Evolutionary conservation across 805 yeast species (phyloP).

Genomic region (Clavispora phyllophila): DNA sequence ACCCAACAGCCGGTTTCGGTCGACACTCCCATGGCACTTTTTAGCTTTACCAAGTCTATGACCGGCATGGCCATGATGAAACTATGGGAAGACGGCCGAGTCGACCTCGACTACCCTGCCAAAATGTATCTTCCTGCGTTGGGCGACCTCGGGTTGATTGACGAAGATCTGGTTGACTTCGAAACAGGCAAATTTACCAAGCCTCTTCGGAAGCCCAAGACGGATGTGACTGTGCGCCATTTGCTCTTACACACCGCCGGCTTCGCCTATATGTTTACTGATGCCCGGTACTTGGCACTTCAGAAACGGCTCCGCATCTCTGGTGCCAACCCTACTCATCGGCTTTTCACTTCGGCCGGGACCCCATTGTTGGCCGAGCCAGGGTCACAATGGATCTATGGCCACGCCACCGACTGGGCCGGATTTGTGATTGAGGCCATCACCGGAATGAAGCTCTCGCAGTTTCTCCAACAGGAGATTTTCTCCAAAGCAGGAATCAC

Average conservation of each 20-base stretch:
- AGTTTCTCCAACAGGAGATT: conserved; percentile 24
- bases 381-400: conserved; percentile 34
- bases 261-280: conserved; percentile 30
- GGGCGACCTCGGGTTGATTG: conserved; percentile 14
- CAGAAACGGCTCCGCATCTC: conserved; percentile 15
- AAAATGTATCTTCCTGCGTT: conserved; percentile 28
- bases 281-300: conserved; percentile 21
- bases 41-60: conserved; percentile 16
- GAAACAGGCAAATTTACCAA: conserved; percentile 10
- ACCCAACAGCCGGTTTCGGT: conserved; percentile 6
- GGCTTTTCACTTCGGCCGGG: conserved; percentile 21
- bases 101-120: conserved; percentile 32
- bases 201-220: conserved; percentile 5
- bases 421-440: conserved; percentile 33
- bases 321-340: conserved; percentile 18
- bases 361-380: conserved; percentile 29
- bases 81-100: conserved; percentile 26
- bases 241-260: conserved; percentile 20
- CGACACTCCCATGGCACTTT: conserved; percentile 10
- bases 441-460: conserved; percentile 28
- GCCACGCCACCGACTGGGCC: conserved; percentile 35
- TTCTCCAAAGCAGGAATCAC: conserved; percentile 34
- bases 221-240: conserved; percentile 13
- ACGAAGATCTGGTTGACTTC: conserved; percentile 9
- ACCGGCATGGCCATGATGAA: conserved; percentile 32